phyloP scores from a whole-genome alignment of 768 basidiomycete species.

The Panaeolus cyanescens region DNA sequence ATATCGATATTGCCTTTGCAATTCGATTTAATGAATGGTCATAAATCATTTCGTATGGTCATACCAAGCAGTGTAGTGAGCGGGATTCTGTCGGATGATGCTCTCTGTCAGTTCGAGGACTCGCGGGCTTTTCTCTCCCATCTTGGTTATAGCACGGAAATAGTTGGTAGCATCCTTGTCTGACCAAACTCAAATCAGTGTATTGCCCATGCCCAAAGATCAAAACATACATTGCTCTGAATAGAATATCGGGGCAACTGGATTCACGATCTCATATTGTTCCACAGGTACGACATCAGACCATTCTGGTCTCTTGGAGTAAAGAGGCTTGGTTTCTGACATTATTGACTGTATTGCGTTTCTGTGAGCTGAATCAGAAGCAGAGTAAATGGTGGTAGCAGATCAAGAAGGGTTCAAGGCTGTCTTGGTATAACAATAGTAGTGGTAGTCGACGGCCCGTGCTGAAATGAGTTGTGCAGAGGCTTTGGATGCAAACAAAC shows the following conservation, averaged over 20 bases:
- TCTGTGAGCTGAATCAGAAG: neutral
- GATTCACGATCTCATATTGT: conserved; percentile 78
- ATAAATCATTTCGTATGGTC: conserved; percentile 20
- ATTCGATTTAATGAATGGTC: neutral
- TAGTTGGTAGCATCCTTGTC: conserved; percentile 94
- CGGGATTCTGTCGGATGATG: conserved; percentile 90
- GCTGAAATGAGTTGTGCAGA: neutral
- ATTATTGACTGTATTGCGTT: neutral
- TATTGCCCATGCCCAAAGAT: neutral
- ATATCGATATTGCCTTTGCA: conserved; percentile 89
- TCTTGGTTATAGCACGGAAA: conserved; percentile 82
- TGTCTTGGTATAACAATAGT: neutral
- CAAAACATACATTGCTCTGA: conserved; percentile 74
- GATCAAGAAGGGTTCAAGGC: neutral
- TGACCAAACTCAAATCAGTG: conserved; percentile 28
- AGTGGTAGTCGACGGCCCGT: neutral
- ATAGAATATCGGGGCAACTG: conserved; percentile 93
- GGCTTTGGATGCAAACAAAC: neutral
- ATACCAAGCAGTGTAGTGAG: conserved; percentile 96
- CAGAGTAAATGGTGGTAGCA: neutral
- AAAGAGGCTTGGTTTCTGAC: conserved; percentile 34
- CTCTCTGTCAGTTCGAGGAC: conserved; percentile 87
- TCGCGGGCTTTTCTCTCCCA: conserved; percentile 76
- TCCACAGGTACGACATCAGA: conserved; percentile 74
- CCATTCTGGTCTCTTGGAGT: conserved; percentile 74